Evolutionary conservation across 2,329 filamentous ascomycete genomes (phyloP), one percentile per base, ranked within the genome.

Genomic region (Thielaviopsis euricoi): DNA sequence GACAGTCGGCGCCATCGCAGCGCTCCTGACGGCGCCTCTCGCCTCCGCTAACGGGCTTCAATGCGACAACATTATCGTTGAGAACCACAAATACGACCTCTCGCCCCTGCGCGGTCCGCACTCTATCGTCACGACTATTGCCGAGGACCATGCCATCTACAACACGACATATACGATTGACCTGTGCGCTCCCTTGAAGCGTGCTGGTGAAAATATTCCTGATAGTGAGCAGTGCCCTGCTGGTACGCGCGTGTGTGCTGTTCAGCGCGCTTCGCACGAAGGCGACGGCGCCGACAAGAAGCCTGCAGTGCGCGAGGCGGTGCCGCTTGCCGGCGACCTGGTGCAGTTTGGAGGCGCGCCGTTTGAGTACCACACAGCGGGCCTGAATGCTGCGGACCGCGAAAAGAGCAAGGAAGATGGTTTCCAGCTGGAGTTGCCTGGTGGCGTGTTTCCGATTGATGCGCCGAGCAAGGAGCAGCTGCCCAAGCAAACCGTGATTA

Each of bases 81-180:
- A 83, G 62, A 74, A 73, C 23, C 74, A 79, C 61, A 74, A 71
- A 29, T 90, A 85, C 69, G 76, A 89, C 69, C 73, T 91, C 29
- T 73, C 73, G 25, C 69, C 74, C 62, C 77, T 90, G 7, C 74
- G 72, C 6, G 87, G 86, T 1, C 83, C 85, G 37, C 85, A 85
- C 67, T 80, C 82, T 0, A 82, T 89, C 43, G 76, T 87, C 57
- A 80, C 80, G 53, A 74, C 73, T 65, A 74, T 74, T 63, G 73
- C 75, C 62, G 70, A 76, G 37, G 75, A 76, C 21, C 76, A 74
- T 17, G 74, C 74, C 17, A 73, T 79, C 26, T 75, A 74, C 61
- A 93, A 93, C 69, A 88, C 82, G 25, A 91, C 87, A 50, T 94
- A 89, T 69, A 90, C 87, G 0, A 67, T 94, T 59, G 86, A 94